Evolutionary conservation across 73 alveolate genomes (phyloP).

Genomic region (Paramecium pentaurelia): DNA sequence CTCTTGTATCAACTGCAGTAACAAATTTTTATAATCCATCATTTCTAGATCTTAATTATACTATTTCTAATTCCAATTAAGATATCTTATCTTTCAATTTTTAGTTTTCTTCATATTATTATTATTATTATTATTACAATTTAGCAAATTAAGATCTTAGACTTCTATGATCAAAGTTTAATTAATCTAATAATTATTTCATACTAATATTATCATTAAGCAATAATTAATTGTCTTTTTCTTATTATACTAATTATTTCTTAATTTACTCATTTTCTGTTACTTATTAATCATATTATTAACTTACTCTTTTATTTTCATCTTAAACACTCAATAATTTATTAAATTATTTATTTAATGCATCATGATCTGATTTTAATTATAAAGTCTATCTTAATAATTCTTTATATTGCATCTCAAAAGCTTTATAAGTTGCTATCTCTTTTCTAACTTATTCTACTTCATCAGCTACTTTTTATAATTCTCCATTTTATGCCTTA

Average conservation of each 20-base stretch:
- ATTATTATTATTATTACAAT: background rate
- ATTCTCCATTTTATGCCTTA: background rate
- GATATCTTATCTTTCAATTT: background rate
- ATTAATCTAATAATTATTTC: conserved; percentile 25
- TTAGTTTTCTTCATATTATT: background rate
- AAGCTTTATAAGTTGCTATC: conserved; percentile 8
- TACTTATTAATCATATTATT: background rate
- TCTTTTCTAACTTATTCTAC: conserved; percentile 5
- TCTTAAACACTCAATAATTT: conserved; percentile 8
- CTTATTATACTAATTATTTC: background rate
- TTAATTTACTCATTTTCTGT: background rate
- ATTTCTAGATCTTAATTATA: background rate
- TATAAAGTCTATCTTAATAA: background rate
- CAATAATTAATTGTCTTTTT: background rate
- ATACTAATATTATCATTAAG: conserved; percentile 18
- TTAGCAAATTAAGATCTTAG: background rate
- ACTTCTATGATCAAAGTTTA: conserved; percentile 2
- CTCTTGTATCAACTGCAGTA: conserved; percentile 22
- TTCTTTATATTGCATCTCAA: background rate
- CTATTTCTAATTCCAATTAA: background rate
- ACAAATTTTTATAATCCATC: conserved; percentile 36
- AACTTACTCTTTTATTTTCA: conserved; percentile 10
- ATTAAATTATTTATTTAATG: conserved; percentile 8
- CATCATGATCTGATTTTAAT: conserved; percentile 32
- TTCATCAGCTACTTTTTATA: conserved; percentile 10